Evolutionary conservation across 352 stramenopile species (phyloP), one percentile per base, ranked within the genome.

Genomic region (Pythium periplocum): DNA sequence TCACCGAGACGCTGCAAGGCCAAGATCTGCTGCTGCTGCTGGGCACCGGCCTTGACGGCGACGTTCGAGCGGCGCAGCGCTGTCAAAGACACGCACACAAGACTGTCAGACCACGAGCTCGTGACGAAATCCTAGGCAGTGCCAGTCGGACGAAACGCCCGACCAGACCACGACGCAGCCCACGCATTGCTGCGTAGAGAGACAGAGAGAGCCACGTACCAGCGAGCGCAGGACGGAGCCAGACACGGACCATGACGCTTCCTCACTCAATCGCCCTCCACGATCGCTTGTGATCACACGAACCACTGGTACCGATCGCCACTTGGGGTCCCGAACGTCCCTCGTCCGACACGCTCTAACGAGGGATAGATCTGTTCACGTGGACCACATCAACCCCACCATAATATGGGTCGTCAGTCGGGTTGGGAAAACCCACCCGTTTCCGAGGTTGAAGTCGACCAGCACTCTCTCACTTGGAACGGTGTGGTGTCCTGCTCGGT

Each of bases 211-310:
- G 55, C 34, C 30, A 77, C 69, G 55, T 57, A 87, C 71, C 73
- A 59, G 60, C 51, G 53, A 81, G 63, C 54, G 73, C 70, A 17
- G 78, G 78, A 68, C 78, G 78, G 55, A 88, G 71, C 68, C 71
- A 83, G 63, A 86, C 78, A 67, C 75, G 75, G 71, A 88, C 69
- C 78, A 88, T 88, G 59, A 54, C 62, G 62, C 53, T 64, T 61
- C 57, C 66, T 41, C 40, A 56, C 51, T 58, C 57, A 44, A 59
- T 49, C 61, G 61, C 61, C 42, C 51, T 55, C 53, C 37, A 59
- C 58, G 45, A 64, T 64, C 57, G 55, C 57, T 39, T 42, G 9
- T 42, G 45, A 30, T 57, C 52, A 40, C 58, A 49, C 55, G 58
- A 50, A 68, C 62, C 64, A 71, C 59, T 71, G 55, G 63, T 62